Evolutionary conservation across 1,284 basidiomycete genomes (phyloP).

Genomic region (Heterobasidion annosum): DNA sequence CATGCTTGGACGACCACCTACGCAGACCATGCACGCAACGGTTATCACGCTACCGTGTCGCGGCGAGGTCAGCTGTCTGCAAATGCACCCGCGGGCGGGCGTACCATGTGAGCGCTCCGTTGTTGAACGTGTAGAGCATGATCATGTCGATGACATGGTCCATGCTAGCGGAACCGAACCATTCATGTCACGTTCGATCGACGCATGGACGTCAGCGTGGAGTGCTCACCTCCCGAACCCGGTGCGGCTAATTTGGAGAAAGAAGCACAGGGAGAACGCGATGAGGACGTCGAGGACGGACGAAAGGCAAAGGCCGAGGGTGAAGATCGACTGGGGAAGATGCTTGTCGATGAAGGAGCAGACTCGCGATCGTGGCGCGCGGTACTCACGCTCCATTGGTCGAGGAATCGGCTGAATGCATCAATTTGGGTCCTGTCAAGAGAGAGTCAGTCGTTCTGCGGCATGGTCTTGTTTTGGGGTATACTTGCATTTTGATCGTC

Average conservation of each 20-base stretch:
- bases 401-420: not conserved
- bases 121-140: slow-evolving; percentile 46
- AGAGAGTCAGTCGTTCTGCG: not conserved
- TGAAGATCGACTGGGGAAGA: slow-evolving; percentile 34
- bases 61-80: not conserved
- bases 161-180: slow-evolving; percentile 23
- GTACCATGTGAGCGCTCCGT: slow-evolving; percentile 39
- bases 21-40: slow-evolving; percentile 33
- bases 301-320: slow-evolving; percentile 39
- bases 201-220: not conserved
- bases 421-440: not conserved
- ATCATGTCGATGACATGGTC: slow-evolving; percentile 38
- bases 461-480: not conserved
- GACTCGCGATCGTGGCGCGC: not conserved
- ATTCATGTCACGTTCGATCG: not conserved
- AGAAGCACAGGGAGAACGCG: slow-evolving; percentile 33
- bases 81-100: slow-evolving; percentile 3
- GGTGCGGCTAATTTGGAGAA: slow-evolving; percentile 27
- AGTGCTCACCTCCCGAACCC: slow-evolving; percentile 13
- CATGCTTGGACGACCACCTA: slow-evolving; percentile 15
- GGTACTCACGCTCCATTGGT: not conserved
- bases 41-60: slow-evolving; percentile 21
- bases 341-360: not conserved
- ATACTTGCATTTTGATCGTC: slow-evolving; percentile 27
- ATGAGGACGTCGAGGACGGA: slow-evolving; percentile 39